phyloP scores from a whole-genome alignment of 2,329 filamentous ascomycete genomes.

The Venturia nashicola region DNA sequence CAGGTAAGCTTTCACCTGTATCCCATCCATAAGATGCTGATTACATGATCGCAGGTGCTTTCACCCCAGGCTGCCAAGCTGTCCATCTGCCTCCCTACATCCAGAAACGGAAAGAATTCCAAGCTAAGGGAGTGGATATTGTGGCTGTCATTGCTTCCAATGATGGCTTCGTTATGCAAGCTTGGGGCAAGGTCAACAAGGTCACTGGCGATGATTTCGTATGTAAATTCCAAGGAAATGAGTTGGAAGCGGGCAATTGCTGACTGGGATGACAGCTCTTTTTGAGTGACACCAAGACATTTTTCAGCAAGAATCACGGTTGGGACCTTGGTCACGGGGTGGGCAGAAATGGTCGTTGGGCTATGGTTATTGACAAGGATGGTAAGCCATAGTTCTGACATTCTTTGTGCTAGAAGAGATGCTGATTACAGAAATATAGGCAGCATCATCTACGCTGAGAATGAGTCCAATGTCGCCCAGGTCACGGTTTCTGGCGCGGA shows the following conservation, averaged over 20 bases:
- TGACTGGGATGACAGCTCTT: slow-evolving; percentile 44
- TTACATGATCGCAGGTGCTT: slow-evolving; percentile 44
- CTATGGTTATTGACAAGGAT: slow-evolving; percentile 63
- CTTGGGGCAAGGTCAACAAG: slow-evolving; percentile 80
- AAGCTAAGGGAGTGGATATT: slow-evolving; percentile 69
- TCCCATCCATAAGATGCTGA: background rate
- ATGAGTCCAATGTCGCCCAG: slow-evolving; percentile 15
- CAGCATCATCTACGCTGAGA: slow-evolving; percentile 70
- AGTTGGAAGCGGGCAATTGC: background rate
- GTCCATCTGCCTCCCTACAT: slow-evolving; percentile 74
- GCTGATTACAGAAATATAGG: slow-evolving; percentile 20
- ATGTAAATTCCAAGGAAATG: slow-evolving; percentile 18
- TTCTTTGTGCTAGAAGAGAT: background rate
- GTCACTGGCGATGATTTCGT: slow-evolving; percentile 60
- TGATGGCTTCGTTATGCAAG: slow-evolving; percentile 77
- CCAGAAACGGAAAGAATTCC: slow-evolving; percentile 55
- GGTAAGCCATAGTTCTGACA: slow-evolving; percentile 20
- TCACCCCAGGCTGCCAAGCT: slow-evolving; percentile 77
- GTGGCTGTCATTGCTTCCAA: slow-evolving; percentile 75
- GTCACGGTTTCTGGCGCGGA: slow-evolving; percentile 33
- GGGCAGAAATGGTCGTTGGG: slow-evolving; percentile 67
- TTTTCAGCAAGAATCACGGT: slow-evolving; percentile 67
- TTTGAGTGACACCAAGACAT: slow-evolving; percentile 58
- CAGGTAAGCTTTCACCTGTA: slow-evolving; percentile 32
- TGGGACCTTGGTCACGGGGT: slow-evolving; percentile 54